A percentile compares a stretch with the other conserved stretches of the same genome.
Conservation (phyloP, 768 basidiomycete species). For the Rhodotorula taiwanensis region DNA sequence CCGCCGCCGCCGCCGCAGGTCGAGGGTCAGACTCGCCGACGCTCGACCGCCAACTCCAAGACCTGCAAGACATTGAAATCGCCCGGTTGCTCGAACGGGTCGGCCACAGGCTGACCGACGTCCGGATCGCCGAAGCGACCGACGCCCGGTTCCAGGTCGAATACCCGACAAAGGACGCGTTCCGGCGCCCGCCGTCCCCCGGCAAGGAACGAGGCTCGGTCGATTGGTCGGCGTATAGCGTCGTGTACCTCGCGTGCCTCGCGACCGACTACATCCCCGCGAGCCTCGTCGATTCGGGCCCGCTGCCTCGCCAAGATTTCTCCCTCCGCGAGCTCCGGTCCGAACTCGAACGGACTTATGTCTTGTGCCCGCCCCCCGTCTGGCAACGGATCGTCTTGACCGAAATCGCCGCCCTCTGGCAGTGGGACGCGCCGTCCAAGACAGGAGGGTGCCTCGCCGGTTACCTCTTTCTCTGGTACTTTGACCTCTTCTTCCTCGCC, state of each 20-base stretch:
- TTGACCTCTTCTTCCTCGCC: conserved; percentile 12
- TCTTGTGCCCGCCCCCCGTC: conserved; percentile 11
- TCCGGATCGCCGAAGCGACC: neutral
- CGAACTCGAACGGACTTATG: conserved; percentile 23
- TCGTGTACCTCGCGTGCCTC: neutral
- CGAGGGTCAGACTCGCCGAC: neutral
- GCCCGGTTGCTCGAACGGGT: conserved; percentile 20
- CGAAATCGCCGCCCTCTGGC: conserved; percentile 6
- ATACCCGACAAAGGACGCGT: neutral
- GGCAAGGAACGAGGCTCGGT: neutral
- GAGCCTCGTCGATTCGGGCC: neutral
- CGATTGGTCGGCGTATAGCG: neutral
- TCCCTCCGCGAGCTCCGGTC: conserved; percentile 8
- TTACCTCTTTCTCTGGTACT: conserved; percentile 9
- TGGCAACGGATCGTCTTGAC: conserved; percentile 1
- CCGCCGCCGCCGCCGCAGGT: neutral
- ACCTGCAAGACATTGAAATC: conserved; percentile 22
- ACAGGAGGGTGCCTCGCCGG: neutral
- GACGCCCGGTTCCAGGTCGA: neutral
- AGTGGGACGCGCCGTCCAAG: conserved; percentile 9
- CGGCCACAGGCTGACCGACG: conserved; percentile 14
- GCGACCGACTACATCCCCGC: conserved; percentile 5
- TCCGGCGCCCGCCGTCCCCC: neutral
- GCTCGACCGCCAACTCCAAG: conserved; percentile 1
- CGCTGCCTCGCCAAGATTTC: neutral